Evolutionary conservation across 2,329 filamentous ascomycete genomes (phyloP).

Genomic region (Pyrenochaeta sp.): DNA sequence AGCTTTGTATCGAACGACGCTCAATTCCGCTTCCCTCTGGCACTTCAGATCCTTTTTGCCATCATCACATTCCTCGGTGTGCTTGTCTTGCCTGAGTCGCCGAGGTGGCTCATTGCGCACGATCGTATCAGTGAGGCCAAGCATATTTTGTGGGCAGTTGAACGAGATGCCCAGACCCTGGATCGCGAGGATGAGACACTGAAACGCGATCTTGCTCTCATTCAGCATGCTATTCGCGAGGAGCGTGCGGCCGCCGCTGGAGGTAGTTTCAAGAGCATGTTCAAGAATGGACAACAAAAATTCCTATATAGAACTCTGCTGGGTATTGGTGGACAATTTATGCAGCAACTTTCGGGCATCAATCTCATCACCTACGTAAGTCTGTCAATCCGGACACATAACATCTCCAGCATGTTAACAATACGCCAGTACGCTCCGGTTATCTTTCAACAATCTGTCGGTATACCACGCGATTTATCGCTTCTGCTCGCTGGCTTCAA

Average conservation of each 20-base stretch:
- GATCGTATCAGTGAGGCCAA: neutral
- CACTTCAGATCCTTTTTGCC: slow-evolving; percentile 64
- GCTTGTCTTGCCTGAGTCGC: slow-evolving; percentile 50
- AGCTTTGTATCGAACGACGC: slow-evolving; percentile 13
- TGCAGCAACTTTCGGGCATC: neutral
- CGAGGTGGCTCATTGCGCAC: slow-evolving; percentile 48
- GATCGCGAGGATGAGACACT: neutral
- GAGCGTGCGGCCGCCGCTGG: too few species aligned
- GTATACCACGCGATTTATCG: neutral
- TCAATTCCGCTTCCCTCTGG: slow-evolving; percentile 57
- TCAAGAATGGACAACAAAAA: neutral
- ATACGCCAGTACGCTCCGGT: neutral
- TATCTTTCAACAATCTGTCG: neutral
- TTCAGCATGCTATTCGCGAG: neutral
- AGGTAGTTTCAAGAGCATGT: neutral
- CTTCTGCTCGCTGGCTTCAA: neutral
- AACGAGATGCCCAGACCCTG: neutral
- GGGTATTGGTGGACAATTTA: neutral
- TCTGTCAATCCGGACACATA: neutral
- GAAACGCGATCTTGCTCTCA: neutral
- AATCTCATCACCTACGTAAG: neutral
- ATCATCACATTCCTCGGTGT: slow-evolving; percentile 61
- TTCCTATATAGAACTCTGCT: neutral
- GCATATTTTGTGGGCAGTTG: neutral
- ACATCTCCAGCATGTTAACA: neutral